Conservation (phyloP, 2,329 filamentous ascomycete species). For the Trichoderma asperellum region DNA sequence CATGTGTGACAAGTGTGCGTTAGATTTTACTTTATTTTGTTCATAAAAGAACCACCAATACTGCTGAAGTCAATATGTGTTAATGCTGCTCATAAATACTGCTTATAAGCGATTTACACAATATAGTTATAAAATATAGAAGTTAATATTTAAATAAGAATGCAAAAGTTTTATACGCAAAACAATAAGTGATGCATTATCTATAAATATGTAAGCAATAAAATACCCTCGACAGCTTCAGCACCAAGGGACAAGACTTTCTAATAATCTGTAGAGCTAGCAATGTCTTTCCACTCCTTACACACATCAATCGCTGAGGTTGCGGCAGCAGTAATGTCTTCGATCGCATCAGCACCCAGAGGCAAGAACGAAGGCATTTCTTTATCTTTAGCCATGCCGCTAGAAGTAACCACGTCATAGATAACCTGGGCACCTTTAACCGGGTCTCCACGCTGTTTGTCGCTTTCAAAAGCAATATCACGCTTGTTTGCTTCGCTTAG, state of each 20-base stretch:
- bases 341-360: constrained; percentile 21
- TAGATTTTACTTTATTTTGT: no score
- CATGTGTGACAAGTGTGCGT: no score
- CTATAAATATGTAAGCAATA: no score
- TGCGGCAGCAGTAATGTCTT: constrained; percentile 4
- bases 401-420: constrained; percentile 28
- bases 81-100: no score
- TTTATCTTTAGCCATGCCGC: constrained; percentile 15
- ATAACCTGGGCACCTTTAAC: constrained; percentile 26
- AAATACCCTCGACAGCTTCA: no score
- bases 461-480: not conserved
- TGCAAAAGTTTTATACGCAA: no score
- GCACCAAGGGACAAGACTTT: not conserved
- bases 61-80: no score
- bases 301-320: constrained; percentile 17
- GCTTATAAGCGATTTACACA: no score
- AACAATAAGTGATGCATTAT: no score
- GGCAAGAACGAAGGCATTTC: constrained; percentile 24
- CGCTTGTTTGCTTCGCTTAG: not conserved
- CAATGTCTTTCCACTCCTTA: constrained; percentile 15
- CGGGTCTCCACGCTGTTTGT: constrained; percentile 25
- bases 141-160: no score
- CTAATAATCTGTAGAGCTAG: not conserved
- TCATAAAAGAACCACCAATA: no score
- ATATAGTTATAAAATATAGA: no score